Conservation (phyloP, 352 stramenopile species). For the Pythium folliculosum region DNA sequence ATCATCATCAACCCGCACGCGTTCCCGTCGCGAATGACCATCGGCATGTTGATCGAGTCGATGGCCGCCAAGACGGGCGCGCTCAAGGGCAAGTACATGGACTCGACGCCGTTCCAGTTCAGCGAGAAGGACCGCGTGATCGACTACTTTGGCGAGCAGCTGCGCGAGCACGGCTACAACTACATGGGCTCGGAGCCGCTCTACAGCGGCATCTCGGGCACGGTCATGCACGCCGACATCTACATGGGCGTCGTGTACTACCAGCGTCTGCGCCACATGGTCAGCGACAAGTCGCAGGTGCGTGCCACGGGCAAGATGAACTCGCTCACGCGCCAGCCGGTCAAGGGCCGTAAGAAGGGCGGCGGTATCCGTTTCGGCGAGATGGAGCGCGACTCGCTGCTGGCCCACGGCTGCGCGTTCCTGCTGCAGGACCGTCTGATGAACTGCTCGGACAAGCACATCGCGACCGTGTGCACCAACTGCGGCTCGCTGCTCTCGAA, state of each 20-base stretch:
- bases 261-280: conserved; percentile 99
- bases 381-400: conserved; percentile 99
- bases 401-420: conserved; percentile 97
- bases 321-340: conserved; percentile 98
- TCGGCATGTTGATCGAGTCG: conserved; percentile 96
- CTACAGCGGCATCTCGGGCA: conserved; percentile 98
- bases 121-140: conserved; percentile 98
- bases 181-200: conserved; percentile 99
- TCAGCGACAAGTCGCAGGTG: conserved; percentile 99
- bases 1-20: conserved; percentile 99
- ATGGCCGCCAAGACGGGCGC: conserved; percentile 99
- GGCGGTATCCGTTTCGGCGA: conserved; percentile 99
- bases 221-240: conserved; percentile 99
- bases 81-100: conserved; percentile 96
- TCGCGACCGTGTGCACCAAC: conserved; percentile 95
- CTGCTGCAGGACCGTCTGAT: conserved; percentile 97
- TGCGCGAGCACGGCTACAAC: conserved; percentile 95
- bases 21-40: conserved; percentile 98
- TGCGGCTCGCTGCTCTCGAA: conserved; percentile 90
- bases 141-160: conserved; percentile 99
- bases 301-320: conserved; percentile 98
- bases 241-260: conserved; percentile 99
- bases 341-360: conserved; percentile 99
- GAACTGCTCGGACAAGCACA: conserved; percentile 99
- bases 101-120: conserved; percentile 99